Evolutionary conservation across 345 rosid species (phyloP).

Genomic region (Pseudoturritis turrita): DNA sequence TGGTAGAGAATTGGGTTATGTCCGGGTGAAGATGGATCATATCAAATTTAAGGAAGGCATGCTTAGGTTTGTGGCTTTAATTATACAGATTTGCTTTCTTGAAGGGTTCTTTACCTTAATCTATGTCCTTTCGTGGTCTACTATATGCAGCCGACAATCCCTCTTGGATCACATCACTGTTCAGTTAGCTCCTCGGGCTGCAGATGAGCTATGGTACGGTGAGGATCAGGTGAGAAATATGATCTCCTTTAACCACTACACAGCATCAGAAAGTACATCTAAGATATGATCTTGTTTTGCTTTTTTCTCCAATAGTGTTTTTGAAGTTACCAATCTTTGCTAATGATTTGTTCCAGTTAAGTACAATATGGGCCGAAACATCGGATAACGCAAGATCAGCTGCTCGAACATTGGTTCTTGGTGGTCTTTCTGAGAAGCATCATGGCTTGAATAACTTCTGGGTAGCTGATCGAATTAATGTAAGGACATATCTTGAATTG

Average conservation of each 20-base stretch:
- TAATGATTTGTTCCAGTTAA: slow-evolving; percentile 51
- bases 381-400: slow-evolving; percentile 90
- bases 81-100: neutral
- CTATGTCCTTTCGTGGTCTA: neutral
- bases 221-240: slow-evolving; percentile 64
- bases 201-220: slow-evolving; percentile 90
- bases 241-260: neutral
- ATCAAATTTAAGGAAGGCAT: slow-evolving; percentile 73
- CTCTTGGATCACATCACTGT: slow-evolving; percentile 90
- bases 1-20: slow-evolving; percentile 89
- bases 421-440: slow-evolving; percentile 88
- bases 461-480: slow-evolving; percentile 77
- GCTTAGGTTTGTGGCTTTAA: slow-evolving; percentile 47
- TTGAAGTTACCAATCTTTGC: slow-evolving; percentile 11
- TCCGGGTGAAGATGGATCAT: slow-evolving; percentile 84
- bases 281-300: neutral
- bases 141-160: slow-evolving; percentile 70
- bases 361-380: slow-evolving; percentile 97
- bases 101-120: neutral
- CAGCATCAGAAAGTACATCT: neutral
- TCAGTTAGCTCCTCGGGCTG: slow-evolving; percentile 96
- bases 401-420: slow-evolving; percentile 75
- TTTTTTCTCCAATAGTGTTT: neutral
- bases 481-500: slow-evolving; percentile 31
- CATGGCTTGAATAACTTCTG: slow-evolving; percentile 74